Conservation (phyloP, 805 yeast genomes). For the Lachancea sp. region DNA sequence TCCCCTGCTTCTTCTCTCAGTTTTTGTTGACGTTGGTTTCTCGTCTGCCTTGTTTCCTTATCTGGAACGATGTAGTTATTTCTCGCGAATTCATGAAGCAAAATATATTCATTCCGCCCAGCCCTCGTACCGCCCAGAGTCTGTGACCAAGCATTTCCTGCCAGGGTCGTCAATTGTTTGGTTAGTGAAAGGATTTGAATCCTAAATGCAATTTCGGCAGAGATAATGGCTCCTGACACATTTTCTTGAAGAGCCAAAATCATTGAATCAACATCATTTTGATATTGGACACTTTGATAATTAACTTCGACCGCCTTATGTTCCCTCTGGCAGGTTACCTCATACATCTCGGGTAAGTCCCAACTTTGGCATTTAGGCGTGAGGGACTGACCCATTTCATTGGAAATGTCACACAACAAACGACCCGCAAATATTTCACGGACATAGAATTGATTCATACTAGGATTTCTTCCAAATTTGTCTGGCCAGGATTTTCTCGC, state of each 20-base stretch:
- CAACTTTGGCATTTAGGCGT: slow-evolving; percentile 90
- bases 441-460: slow-evolving; percentile 48
- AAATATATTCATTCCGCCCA: slow-evolving; percentile 88
- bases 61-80: slow-evolving; percentile 85
- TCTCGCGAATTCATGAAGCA: slow-evolving; percentile 83
- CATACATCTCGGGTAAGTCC: slow-evolving; percentile 89
- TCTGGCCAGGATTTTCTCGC: slow-evolving; percentile 74
- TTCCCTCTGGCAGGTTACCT: slow-evolving; percentile 62
- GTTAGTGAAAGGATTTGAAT: slow-evolving; percentile 84
- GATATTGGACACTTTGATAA: slow-evolving; percentile 56
- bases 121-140: slow-evolving; percentile 93
- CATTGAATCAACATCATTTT: slow-evolving; percentile 60
- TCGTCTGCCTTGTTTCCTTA: slow-evolving; percentile 45
- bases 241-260: slow-evolving; percentile 67
- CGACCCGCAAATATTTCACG: slow-evolving; percentile 79
- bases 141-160: slow-evolving; percentile 96
- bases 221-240: slow-evolving; percentile 55
- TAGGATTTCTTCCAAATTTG: slow-evolving; percentile 50
- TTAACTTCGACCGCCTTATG: slow-evolving; percentile 65
- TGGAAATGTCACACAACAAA: slow-evolving; percentile 84
- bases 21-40: slow-evolving; percentile 33
- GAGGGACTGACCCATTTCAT: slow-evolving; percentile 89
- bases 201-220: slow-evolving; percentile 73
- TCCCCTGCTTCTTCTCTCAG: slow-evolving; percentile 19
- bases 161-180: slow-evolving; percentile 83